phyloP scores from a whole-genome alignment of 2,329 filamentous ascomycete species.

The Chrysoporthe austroafricana region DNA sequence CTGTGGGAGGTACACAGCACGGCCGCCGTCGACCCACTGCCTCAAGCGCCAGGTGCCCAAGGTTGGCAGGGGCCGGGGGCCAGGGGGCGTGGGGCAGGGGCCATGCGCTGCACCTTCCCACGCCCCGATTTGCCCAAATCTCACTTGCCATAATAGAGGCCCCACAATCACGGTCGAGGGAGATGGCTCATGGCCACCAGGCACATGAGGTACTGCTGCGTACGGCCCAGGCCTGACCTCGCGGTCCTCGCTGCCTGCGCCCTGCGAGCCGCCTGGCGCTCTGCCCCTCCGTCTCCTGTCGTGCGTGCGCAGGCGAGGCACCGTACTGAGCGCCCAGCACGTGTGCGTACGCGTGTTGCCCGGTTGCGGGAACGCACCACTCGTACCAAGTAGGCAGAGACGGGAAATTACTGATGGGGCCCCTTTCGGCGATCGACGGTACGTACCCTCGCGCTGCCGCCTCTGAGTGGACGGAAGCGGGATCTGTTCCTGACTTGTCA shows the following conservation, averaged over 20 bases:
- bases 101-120: neutral
- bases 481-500: conserved; percentile 17
- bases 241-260: too few relatives aligned
- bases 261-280: too few relatives aligned
- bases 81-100: neutral
- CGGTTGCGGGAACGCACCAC: neutral
- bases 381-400: conserved; percentile 21
- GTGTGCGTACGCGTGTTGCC: too few relatives aligned
- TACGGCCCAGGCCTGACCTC: too few relatives aligned
- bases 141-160: neutral
- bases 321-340: too few relatives aligned
- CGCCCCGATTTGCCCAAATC: neutral
- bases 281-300: too few relatives aligned
- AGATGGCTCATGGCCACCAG: neutral
- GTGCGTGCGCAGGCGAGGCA: too few relatives aligned
- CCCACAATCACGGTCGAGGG: neutral
- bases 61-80: neutral
- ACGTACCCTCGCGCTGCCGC: conserved; percentile 21
- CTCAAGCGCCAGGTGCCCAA: conserved; percentile 2
- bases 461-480: conserved; percentile 18
- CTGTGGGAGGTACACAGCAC: neutral
- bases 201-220: too few relatives aligned
- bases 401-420: conserved; percentile 28
- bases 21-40: neutral
- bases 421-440: conserved; percentile 19